Evolutionary conservation across 1,284 basidiomycete species (phyloP).

Genomic region (Pseudozyma pruni): DNA sequence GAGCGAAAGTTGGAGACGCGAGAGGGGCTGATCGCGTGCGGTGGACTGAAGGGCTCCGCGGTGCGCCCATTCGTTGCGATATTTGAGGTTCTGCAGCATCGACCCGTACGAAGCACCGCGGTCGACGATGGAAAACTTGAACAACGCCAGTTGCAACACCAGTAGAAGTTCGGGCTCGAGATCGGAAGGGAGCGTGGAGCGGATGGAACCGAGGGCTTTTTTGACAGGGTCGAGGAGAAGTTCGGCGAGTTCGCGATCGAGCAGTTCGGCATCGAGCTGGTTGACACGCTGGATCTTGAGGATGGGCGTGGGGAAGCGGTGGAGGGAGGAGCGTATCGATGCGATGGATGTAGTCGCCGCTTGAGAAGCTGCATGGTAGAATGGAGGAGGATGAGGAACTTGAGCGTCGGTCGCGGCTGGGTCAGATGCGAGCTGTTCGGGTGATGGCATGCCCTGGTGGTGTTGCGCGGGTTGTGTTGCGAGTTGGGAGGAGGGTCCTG

Average conservation of each 20-base stretch:
- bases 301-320: slow-evolving; percentile 60
- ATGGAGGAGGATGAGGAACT: slow-evolving; percentile 37
- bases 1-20: slow-evolving; percentile 64
- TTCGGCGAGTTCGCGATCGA: slow-evolving; percentile 88
- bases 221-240: slow-evolving; percentile 85
- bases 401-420: slow-evolving; percentile 38
- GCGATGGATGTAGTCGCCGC: slow-evolving; percentile 48
- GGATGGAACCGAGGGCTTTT: slow-evolving; percentile 73
- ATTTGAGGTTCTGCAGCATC: slow-evolving; percentile 82
- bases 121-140: slow-evolving; percentile 86
- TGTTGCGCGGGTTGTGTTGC: neutral
- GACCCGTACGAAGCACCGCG: slow-evolving; percentile 87
- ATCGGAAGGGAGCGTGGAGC: slow-evolving; percentile 76
- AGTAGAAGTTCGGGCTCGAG: slow-evolving; percentile 85
- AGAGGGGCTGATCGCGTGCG: slow-evolving; percentile 53
- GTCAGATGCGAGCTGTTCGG: slow-evolving; percentile 22
- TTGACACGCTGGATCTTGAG: slow-evolving; percentile 75
- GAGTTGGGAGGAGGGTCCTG: slow-evolving; percentile 23
- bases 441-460: slow-evolving; percentile 23
- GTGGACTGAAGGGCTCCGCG: slow-evolving; percentile 50
- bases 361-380: slow-evolving; percentile 54
- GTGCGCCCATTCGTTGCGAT: slow-evolving; percentile 68
- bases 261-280: slow-evolving; percentile 89
- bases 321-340: slow-evolving; percentile 51
- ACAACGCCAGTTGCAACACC: slow-evolving; percentile 80